These are phyloP conservation scores for Zizania palustris DNA, from an alignment of 202 grass and related monocot species.

Conservation along the genomic window DNA sequence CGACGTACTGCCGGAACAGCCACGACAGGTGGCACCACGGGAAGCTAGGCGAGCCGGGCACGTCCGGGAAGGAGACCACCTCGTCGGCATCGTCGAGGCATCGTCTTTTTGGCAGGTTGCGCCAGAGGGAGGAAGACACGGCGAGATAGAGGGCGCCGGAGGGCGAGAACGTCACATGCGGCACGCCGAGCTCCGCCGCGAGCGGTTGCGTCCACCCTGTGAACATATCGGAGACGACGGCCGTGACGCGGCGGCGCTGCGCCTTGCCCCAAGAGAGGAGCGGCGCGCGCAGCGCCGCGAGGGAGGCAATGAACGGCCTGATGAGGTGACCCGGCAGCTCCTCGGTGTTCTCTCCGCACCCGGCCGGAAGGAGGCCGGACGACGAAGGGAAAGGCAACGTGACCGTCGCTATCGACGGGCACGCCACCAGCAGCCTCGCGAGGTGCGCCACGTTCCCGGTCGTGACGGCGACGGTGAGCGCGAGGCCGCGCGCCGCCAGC, in stretches of 20 bases:
- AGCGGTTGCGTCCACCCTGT: slow-evolving; percentile 56
- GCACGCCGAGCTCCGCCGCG: slow-evolving; percentile 51
- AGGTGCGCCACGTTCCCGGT: slow-evolving; percentile 47
- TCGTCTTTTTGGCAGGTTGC: slow-evolving; percentile 23
- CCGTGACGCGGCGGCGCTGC: slow-evolving; percentile 36
- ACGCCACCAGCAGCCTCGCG: slow-evolving; percentile 30
- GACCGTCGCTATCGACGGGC: slow-evolving; percentile 38
- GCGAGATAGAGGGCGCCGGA: slow-evolving; percentile 39
- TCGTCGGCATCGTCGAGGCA: slow-evolving; percentile 14
- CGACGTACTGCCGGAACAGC: slow-evolving; percentile 39
- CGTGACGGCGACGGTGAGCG: slow-evolving; percentile 50
- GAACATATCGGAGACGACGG: slow-evolving; percentile 68
- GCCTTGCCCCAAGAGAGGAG: slow-evolving; percentile 46
- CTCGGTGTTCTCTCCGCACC: slow-evolving; percentile 58
- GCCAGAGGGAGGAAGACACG: slow-evolving; percentile 48
- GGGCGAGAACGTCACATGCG: slow-evolving; percentile 52
- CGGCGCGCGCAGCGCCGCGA: slow-evolving; percentile 45
- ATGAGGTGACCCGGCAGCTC: slow-evolving; percentile 33
- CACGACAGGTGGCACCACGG: slow-evolving; percentile 51
- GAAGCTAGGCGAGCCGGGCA: slow-evolving; percentile 50
- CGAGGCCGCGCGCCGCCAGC: slow-evolving; percentile 45
- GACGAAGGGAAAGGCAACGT: slow-evolving; percentile 47
- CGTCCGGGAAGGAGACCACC: slow-evolving; percentile 39
- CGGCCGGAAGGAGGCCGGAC: neutral
- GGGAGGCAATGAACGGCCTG: slow-evolving; percentile 36